Base-by-base conservation (phyloP, 176 grass and related monocot genomes). In the Elymus sibiricus region DNA sequence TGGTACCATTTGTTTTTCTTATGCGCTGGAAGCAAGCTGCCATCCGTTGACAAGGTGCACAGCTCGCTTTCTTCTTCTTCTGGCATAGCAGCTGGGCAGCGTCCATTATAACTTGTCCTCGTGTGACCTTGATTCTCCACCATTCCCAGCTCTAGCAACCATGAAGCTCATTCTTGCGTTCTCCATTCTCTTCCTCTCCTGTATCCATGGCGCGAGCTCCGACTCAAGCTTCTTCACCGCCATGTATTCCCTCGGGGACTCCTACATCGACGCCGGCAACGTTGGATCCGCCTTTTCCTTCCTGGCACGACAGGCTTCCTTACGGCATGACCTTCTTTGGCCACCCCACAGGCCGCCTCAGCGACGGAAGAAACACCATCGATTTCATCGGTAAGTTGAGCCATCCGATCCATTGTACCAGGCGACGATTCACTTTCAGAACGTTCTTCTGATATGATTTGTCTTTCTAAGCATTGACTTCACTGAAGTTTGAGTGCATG, bases 211-310 rank as follows among this genome's bases (percentile, higher is more conserved):
- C 10, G 26, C 2, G 79, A 83, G 37, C 21, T 77, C 73, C 5
- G 11, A 19, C 44, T 63, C 81, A 2, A 5, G 35, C 2, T 16
- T 9, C 63, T 32, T 90, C 81, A 80, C 80, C 40, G 84, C 93
- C 11, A 85, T 94, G 53, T 92, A 90, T 66, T 61, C 78, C 71
- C 47, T 92, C 1, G 88, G 90, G 5, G 88, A 95, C 76, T 95
- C 90, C 8, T 83, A 83, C 73, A 82, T 87, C 4, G 93, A 95
- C 83, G 86, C 90, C 4, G 93, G 88, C 70, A 95, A 95, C 6
- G 7, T 0, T 47, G 7, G 71, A 10, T 4, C 70, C 64, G 0
- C 11, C 44, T 4, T 5, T 76, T 1, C 88, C 78, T 1, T n/a
- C 64, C 13, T 67, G 25, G 42, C 34, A 81, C 49, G 66, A 89